Conservation (phyloP, 208 protist genomes). For the Leishmania tarentolae region DNA sequence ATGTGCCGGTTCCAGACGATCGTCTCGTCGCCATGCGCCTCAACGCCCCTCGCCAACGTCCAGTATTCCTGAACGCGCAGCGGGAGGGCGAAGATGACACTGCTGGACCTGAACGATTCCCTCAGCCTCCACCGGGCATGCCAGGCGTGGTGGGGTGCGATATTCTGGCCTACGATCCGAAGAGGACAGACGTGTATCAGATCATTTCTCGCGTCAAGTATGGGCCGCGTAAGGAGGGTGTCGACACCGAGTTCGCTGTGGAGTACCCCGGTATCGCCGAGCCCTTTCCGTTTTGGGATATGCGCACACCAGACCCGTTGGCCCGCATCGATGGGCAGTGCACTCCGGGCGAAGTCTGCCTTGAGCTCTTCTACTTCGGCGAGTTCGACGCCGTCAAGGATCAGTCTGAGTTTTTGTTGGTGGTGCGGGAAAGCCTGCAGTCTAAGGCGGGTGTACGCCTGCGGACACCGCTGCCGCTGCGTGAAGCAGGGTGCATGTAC, state of each 20-base stretch:
- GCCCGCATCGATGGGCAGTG: conserved; percentile 30
- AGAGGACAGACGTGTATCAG: conserved; percentile 49
- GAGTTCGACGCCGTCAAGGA: conserved; percentile 63
- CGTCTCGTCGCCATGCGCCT: conserved; percentile 58
- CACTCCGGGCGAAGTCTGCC: conserved; percentile 57
- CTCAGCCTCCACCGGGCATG: conserved; percentile 41
- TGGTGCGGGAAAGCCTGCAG: conserved; percentile 51
- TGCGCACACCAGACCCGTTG: conserved; percentile 51
- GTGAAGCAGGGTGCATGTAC: conserved; percentile 86
- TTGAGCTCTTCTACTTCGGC: conserved; percentile 86
- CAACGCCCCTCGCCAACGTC: conserved; percentile 64
- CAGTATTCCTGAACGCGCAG: conserved; percentile 54
- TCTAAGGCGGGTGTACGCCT: conserved; percentile 52
- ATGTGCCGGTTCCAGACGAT: conserved; percentile 68
- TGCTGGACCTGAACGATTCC: background rate
- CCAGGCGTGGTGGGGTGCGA: conserved; percentile 28
- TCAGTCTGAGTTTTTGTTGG: conserved; percentile 37
- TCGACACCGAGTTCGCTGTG: conserved; percentile 57
- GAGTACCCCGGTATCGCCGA: conserved; percentile 55
- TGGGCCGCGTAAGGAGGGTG: conserved; percentile 57
- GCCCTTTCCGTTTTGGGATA: conserved; percentile 77
- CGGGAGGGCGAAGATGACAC: background rate
- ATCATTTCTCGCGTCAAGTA: conserved; percentile 55
- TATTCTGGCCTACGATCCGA: conserved; percentile 44
- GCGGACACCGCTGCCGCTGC: conserved; percentile 51